These are phyloP conservation scores for Psilocybe subaeruginosa DNA, from an alignment of 768 basidiomycete genomes.

Conservation along the genomic window DNA sequence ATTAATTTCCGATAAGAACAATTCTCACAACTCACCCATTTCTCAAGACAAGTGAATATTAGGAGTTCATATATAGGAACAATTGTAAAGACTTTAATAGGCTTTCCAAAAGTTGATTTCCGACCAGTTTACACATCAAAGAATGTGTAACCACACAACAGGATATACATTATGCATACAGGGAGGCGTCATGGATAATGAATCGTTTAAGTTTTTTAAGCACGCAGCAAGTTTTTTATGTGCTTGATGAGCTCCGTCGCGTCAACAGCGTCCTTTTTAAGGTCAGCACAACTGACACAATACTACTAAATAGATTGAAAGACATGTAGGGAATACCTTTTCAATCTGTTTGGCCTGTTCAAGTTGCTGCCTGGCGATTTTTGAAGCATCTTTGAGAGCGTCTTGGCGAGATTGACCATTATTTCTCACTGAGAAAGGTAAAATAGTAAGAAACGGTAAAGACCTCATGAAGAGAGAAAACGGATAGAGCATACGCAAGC, in stretches of 20 bases:
- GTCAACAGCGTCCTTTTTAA: slow-evolving; percentile 23
- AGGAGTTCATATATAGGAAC: no score
- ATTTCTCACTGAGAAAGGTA: slow-evolving; percentile 12
- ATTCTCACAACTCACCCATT: not conserved
- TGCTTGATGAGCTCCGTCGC: slow-evolving; percentile 24
- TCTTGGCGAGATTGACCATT: slow-evolving; percentile 17
- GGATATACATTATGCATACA: no score
- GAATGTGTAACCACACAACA: not conserved
- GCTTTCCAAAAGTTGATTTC: no score
- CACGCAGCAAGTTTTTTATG: slow-evolving; percentile 20
- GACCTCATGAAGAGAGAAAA: not conserved
- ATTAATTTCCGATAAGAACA: slow-evolving; percentile 35
- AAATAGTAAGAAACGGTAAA: not conserved
- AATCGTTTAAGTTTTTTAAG: not conserved
- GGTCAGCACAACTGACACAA: not conserved
- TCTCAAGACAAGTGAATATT: not conserved
- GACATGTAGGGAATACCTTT: slow-evolving; percentile 17
- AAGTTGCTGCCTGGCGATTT: slow-evolving; percentile 21
- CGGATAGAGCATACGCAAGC: slow-evolving; percentile 16
- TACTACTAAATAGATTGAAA: no score
- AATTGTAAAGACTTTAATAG: no score
- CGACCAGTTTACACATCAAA: no score
- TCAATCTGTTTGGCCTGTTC: slow-evolving; percentile 24
- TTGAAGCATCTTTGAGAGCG: slow-evolving; percentile 21
- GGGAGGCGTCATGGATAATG: no score